A percentile compares a stretch with the other conserved stretches of the same genome.
Evolutionary conservation across 2,329 filamentous ascomycete genomes (phyloP).

Genomic region (Lanzia echinophila): DNA sequence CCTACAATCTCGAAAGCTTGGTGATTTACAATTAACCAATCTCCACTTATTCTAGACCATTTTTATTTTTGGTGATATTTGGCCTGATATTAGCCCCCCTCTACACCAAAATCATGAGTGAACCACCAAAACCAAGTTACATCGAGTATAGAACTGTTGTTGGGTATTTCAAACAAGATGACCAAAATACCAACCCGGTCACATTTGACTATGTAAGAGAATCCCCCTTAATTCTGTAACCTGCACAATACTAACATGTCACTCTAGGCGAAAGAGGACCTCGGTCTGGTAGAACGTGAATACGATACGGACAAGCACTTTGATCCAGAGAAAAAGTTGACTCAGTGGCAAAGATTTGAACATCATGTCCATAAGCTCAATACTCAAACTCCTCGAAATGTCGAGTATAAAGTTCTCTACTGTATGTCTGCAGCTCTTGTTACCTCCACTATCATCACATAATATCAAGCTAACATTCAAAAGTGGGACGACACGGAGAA

Average conservation of each 20-base stretch:
- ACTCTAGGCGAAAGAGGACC: conserved; percentile 50
- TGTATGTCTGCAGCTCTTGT: conserved; percentile 18
- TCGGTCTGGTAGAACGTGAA: conserved; percentile 54
- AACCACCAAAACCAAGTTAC: conserved; percentile 12
- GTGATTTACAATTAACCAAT: neutral
- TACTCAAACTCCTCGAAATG: conserved; percentile 35
- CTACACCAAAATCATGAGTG: conserved; percentile 20
- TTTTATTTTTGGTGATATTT: conserved; percentile 22
- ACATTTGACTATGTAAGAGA: conserved; percentile 58
- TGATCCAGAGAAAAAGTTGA: conserved; percentile 36
- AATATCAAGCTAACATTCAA: conserved; percentile 10
- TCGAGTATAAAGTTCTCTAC: conserved; percentile 60
- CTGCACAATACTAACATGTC: neutral
- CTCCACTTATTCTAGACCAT: conserved; percentile 14
- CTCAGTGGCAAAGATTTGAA: conserved; percentile 60
- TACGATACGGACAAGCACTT: conserved; percentile 49
- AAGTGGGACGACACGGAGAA: conserved; percentile 61
- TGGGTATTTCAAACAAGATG: conserved; percentile 61
- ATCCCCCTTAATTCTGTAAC: conserved; percentile 32
- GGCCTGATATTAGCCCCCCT: conserved; percentile 14
- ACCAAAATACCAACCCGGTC: conserved; percentile 46
- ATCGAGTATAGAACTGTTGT: conserved; percentile 50
- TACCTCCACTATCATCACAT: neutral
- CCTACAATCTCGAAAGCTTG: neutral
- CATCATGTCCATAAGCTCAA: conserved; percentile 52